These are phyloP conservation scores for Saccharata proteae DNA, from an alignment of 2,329 filamentous ascomycete genomes.

Conservation along the genomic window DNA sequence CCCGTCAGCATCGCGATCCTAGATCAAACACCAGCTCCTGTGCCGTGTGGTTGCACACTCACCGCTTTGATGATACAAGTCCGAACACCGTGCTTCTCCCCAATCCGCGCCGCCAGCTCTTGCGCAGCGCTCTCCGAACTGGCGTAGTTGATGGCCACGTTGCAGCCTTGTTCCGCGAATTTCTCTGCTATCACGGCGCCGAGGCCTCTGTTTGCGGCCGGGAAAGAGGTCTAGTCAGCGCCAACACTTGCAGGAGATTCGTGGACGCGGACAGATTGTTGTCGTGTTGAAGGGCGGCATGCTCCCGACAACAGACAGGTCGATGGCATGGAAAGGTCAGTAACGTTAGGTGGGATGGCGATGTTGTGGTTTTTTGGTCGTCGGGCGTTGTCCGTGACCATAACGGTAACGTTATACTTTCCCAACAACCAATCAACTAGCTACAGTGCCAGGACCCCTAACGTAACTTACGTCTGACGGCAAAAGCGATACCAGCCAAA, in stretches of 20 bases:
- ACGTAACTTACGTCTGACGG: too few species aligned
- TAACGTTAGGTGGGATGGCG: not conserved
- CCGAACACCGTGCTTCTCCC: slow-evolving; percentile 38
- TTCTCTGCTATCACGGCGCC: slow-evolving; percentile 55
- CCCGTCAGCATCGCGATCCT: too few species aligned
- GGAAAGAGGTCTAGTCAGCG: too few species aligned
- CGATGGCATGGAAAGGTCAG: too few species aligned
- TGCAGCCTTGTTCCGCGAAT: slow-evolving; percentile 56
- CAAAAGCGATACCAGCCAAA: not conserved
- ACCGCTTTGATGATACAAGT: slow-evolving; percentile 49
- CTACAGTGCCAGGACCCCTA: too few species aligned
- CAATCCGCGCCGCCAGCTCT: slow-evolving; percentile 44
- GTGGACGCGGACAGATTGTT: not conserved
- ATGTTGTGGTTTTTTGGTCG: not conserved
- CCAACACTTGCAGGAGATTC: too few species aligned
- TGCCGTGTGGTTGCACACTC: slow-evolving; percentile 19
- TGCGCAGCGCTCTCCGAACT: slow-evolving; percentile 49
- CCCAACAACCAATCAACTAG: too few species aligned
- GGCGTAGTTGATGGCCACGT: slow-evolving; percentile 64
- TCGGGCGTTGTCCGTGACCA: too few species aligned
- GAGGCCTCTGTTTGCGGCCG: slow-evolving; percentile 56
- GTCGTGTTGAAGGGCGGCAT: not conserved
- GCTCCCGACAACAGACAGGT: too few species aligned
- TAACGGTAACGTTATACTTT: too few species aligned
- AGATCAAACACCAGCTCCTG: too few species aligned